Evolutionary conservation across 2,329 filamentous ascomycete species (phyloP).

Genomic region (Didymella lethalis): DNA sequence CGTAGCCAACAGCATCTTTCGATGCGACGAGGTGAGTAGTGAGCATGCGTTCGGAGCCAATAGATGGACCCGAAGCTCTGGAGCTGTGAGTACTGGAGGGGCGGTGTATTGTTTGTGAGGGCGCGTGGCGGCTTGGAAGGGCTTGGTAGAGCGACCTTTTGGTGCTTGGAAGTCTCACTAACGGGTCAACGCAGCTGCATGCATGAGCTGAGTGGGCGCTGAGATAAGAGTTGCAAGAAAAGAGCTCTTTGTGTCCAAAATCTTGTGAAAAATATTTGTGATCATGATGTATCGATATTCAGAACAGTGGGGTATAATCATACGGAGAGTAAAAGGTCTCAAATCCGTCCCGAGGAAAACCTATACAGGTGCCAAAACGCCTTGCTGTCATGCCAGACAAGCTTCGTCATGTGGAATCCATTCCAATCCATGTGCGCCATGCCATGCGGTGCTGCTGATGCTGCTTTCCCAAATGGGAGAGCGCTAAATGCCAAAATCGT

Average conservation of each 20-base stretch:
- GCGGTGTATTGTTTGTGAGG: background rate
- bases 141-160: background rate
- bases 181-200: background rate
- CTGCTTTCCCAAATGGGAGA: conserved; percentile 18
- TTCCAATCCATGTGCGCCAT: conserved; percentile 22
- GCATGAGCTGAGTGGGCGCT: background rate
- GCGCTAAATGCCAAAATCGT: conserved; percentile 12
- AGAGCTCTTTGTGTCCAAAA: background rate
- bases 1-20: background rate
- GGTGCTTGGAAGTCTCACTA: conserved; percentile 3
- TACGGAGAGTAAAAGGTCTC: conserved; percentile 17
- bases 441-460: conserved; percentile 37
- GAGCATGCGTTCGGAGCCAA: background rate
- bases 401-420: conserved; percentile 13
- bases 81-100: background rate
- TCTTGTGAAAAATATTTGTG: background rate
- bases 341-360: conserved; percentile 4
- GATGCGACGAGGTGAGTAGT: background rate
- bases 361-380: conserved; percentile 24
- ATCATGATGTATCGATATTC: conserved; percentile 1
- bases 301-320: conserved; percentile 33
- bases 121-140: conserved; percentile 16
- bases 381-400: conserved; percentile 29
- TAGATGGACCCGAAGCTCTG: background rate
- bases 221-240: background rate